Base-by-base conservation (phyloP, 179 eudicot genomes). In the Sideroxylon spinosum region DNA sequence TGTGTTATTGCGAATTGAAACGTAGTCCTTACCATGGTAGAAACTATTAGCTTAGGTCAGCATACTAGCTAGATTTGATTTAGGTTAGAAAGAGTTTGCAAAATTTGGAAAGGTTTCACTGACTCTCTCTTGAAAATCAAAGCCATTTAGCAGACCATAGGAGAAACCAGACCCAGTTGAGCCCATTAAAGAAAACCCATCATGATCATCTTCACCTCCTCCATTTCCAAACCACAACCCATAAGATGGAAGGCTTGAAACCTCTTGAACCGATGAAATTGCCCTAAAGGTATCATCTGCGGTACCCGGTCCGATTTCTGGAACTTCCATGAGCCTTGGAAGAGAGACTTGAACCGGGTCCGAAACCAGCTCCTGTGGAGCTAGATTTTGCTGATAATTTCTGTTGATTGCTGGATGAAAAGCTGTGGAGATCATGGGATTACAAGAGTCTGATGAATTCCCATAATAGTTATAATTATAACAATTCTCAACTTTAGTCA, bases 191-290 rank as follows among this genome's bases (percentile, higher is more conserved):
- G 44, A 22, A 37, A 37, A 37, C 44, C 44, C 44, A 37, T 37
- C 44, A 22, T 10, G 68, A 60, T 37, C 77, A 59, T 74, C 77
- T 59, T 59, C 77, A 20, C 20, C 77, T 37, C 77, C 68, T 46
- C 70, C 78, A 16, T 63, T 17, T 8, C 0, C 78, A 17, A 44
- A 62, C 78, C 78, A 75, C 22, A 57, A 26, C 44, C 11, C 75
- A 25, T 59, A 12, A 62, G 17, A 11, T 20, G 26, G 25, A 48
- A 25, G 0, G 78, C 78, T 63, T 17, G 78, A 48, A 63, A 64
- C 69, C 16, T 63, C 70, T 9, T 12, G 56, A 44, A 20, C 29
- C 1, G 7, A 69, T n/a, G 56, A 69, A n/a, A 8, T 19, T 14
- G 13, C 4, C n/a, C 16, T 48, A 6, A 9, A 48, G 52, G 17